A percentile compares a stretch with the other conserved stretches of the same genome.
Conservation (phyloP, 345 rosid genomes). For the Eucalyptus pauciflora region DNA sequence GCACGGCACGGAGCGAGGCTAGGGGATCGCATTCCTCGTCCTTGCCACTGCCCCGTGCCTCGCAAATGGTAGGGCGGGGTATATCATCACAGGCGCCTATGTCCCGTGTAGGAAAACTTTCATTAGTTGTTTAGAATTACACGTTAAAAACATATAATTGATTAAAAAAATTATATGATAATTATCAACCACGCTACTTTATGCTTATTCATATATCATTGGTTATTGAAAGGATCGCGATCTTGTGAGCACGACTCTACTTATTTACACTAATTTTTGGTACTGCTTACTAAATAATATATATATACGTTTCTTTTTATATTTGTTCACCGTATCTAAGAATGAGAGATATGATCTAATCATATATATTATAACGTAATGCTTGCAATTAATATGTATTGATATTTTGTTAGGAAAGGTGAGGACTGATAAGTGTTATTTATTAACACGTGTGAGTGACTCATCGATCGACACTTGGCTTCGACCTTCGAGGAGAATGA, state of each 20-base stretch:
- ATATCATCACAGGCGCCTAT: not conserved
- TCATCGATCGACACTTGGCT: not conserved
- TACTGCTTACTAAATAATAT: not conserved
- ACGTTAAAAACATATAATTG: not conserved
- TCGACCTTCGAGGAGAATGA: not conserved
- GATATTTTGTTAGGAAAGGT: not conserved
- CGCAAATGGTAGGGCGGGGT: fast-evolving
- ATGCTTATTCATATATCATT: not conserved
- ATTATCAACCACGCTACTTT: not conserved
- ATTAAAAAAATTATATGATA: fast-evolving
- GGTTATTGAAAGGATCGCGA: not conserved
- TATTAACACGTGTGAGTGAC: not conserved
- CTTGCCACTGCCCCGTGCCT: not conserved
- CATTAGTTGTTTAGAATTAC: not conserved
- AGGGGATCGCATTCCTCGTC: not conserved
- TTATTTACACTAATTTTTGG: not conserved
- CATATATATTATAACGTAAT: not conserved
- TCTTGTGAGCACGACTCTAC: not conserved
- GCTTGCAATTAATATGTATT: not conserved
- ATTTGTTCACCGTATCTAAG: not conserved
- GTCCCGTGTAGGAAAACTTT: fast-evolving
- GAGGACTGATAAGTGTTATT: not conserved
- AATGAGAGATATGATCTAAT: not conserved
- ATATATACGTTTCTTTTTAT: not conserved
- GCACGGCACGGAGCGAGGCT: fast-evolving